These are phyloP conservation scores for Stachybotrys echinatus DNA, from an alignment of 2,329 filamentous ascomycete genomes.

Conservation along the genomic window DNA sequence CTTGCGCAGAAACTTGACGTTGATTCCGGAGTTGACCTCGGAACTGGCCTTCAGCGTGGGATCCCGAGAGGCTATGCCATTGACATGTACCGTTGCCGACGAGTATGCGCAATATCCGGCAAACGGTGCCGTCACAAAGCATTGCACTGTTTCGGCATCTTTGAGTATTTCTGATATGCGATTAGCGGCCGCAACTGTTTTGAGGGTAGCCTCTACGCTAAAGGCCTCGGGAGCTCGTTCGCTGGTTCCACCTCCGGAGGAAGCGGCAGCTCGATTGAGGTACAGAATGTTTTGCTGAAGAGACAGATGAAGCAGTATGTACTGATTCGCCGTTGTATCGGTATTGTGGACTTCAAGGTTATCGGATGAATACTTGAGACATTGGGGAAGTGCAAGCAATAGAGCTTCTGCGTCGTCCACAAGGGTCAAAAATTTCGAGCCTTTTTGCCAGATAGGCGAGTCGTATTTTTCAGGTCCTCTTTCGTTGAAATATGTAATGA, in stretches of 20 bases:
- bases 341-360: conserved; percentile 82
- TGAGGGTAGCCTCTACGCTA: conserved; percentile 66
- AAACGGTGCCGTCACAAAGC: conserved; percentile 84
- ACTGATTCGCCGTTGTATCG: conserved; percentile 83
- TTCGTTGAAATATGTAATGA: conserved; percentile 86
- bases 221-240: conserved; percentile 74
- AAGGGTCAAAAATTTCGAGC: conserved; percentile 71
- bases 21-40: conserved; percentile 79
- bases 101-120: conserved; percentile 92
- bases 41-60: conserved; percentile 67
- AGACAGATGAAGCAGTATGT: conserved; percentile 85
- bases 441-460: conserved; percentile 72
- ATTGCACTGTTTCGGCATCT: conserved; percentile 61
- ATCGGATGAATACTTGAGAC: conserved; percentile 69
- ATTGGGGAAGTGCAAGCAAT: conserved; percentile 60
- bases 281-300: conserved; percentile 88
- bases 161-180: conserved; percentile 79
- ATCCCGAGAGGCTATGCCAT: conserved; percentile 85
- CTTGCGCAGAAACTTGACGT: conserved; percentile 83
- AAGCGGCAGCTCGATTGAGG: conserved; percentile 80
- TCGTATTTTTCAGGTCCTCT: conserved; percentile 82
- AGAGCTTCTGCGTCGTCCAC: conserved; percentile 68
- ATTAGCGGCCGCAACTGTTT: conserved; percentile 78
- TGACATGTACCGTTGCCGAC: conserved; percentile 90
- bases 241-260: conserved; percentile 54